phyloP scores from a whole-genome alignment of 2,329 filamentous ascomycete species.

The Botrytis sinoallii region DNA sequence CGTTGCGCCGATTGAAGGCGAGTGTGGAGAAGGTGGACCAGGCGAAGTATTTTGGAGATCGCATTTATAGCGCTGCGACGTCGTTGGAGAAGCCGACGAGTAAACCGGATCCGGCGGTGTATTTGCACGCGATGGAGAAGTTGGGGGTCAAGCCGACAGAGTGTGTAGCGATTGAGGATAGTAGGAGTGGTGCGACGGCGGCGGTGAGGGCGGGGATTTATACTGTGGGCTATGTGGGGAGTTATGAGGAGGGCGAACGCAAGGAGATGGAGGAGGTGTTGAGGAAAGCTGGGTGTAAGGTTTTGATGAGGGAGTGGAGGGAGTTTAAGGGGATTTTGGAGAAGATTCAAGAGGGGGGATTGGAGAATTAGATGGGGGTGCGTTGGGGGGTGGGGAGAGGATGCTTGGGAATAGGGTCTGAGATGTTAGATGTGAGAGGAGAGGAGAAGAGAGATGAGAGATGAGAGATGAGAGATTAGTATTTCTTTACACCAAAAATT shows the following conservation, averaged over 20 bases:
- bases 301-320: conserved; percentile 59
- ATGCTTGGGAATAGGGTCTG: neutral
- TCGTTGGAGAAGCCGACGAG: conserved; percentile 75
- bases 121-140: conserved; percentile 71
- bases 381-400: too few species aligned
- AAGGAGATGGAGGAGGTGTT: conserved; percentile 54
- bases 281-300: conserved; percentile 57
- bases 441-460: neutral
- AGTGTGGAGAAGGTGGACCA: conserved; percentile 77
- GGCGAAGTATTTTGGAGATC: conserved; percentile 75
- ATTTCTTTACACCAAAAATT: neutral
- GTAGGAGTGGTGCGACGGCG: conserved; percentile 77
- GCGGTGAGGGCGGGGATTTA: conserved; percentile 75
- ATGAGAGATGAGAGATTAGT: neutral
- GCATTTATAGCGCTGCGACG: conserved; percentile 79
- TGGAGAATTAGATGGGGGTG: conserved; percentile 9
- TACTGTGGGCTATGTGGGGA: conserved; percentile 81
- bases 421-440: neutral
- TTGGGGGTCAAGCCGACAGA: conserved; percentile 69
- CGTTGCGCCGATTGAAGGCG: conserved; percentile 72
- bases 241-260: conserved; percentile 61
- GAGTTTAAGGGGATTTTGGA: conserved; percentile 45
- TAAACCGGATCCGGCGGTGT: conserved; percentile 90
- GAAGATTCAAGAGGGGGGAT: conserved; percentile 27
- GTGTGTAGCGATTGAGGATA: conserved; percentile 82